These are phyloP conservation scores for Phytomonas sp. DNA, from an alignment of 208 protist species.

Conservation along the genomic window DNA sequence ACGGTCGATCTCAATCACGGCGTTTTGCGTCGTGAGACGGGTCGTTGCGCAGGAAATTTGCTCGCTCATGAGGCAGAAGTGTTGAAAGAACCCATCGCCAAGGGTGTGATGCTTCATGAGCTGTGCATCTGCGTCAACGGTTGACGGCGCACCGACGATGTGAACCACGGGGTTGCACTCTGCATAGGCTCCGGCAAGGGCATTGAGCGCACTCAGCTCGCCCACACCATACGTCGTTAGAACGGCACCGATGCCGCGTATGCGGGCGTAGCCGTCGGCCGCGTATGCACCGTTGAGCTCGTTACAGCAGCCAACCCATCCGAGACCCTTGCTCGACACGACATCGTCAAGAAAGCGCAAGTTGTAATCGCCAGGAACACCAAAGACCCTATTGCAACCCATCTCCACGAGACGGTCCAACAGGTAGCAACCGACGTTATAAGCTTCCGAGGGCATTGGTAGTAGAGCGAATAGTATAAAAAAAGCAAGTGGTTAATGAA, in stretches of 20 bases:
- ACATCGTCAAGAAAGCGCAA: constrained; percentile 42
- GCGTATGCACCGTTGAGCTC: constrained; percentile 49
- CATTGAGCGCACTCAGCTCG: constrained; percentile 42
- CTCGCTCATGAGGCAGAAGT: constrained; percentile 20
- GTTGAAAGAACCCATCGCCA: constrained; percentile 25
- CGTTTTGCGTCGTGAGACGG: constrained; percentile 14
- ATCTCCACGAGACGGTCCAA: constrained; percentile 27
- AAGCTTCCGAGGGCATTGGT: constrained; percentile 22
- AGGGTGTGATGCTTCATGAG: constrained; percentile 31
- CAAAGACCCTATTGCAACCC: constrained; percentile 30
- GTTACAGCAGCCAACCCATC: constrained; percentile 40
- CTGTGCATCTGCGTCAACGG: constrained; percentile 11
- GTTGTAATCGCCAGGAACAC: constrained; percentile 45
- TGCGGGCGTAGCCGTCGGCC: constrained; percentile 34
- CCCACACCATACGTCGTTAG: constrained; percentile 47
- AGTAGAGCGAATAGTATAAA: neutral
- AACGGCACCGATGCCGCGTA: constrained; percentile 32
- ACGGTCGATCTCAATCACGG: constrained; percentile 25
- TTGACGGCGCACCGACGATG: constrained; percentile 28
- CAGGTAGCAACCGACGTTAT: constrained; percentile 42
- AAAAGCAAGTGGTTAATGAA: neutral
- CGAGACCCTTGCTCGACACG: constrained; percentile 16
- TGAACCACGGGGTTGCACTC: constrained; percentile 30
- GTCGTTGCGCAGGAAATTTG: constrained; percentile 17
- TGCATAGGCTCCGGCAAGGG: constrained; percentile 22